Conservation (phyloP, 257 asterid genomes). For the Solanum corneliomulleri region DNA sequence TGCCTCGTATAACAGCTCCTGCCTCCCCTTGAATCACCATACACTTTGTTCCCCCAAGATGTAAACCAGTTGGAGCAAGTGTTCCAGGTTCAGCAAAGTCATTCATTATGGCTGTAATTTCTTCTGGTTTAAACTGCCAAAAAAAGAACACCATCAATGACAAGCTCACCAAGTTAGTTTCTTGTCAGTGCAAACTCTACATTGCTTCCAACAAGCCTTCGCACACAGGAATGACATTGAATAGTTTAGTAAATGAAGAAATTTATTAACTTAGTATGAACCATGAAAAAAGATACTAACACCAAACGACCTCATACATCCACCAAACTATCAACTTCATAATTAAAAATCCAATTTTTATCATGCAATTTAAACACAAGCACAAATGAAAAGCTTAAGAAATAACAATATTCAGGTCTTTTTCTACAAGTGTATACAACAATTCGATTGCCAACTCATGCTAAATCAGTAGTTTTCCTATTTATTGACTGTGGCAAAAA, state of each 20-base stretch:
- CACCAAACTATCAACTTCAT: background rate
- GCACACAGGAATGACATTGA: background rate
- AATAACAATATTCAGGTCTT: background rate
- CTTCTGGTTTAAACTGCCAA: slow-evolving; percentile 30
- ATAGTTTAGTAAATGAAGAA: background rate
- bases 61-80: slow-evolving; percentile 36
- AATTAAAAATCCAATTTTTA: background rate
- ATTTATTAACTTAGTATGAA: background rate
- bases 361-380: background rate
- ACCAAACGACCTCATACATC: background rate
- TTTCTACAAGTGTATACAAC: background rate
- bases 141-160: background rate
- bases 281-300: background rate
- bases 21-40: slow-evolving; percentile 31
- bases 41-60: slow-evolving; percentile 21
- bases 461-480: background rate
- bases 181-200: background rate
- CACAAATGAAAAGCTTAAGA: background rate
- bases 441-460: background rate
- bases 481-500: background rate
- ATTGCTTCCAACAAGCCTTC: background rate
- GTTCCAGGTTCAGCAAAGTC: slow-evolving; percentile 39
- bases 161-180: background rate
- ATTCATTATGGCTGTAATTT: slow-evolving; percentile 24
- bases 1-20: background rate